phyloP scores from a whole-genome alignment of 805 yeast genomes.

The Candida suzukii region DNA sequence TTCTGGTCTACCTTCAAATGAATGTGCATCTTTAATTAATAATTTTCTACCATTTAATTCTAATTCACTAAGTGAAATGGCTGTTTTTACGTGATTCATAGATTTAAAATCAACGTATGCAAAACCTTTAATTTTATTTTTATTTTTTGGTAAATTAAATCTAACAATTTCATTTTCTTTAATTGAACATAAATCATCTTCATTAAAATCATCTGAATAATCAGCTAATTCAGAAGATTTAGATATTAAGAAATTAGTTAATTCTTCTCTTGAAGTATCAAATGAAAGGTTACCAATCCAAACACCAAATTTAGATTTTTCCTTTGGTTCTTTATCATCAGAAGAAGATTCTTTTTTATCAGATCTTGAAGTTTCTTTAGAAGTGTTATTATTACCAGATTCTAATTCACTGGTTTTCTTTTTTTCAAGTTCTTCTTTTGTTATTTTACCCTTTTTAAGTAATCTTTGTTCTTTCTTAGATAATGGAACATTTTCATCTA shows the following conservation, averaged over 20 bases:
- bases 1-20: conserved; percentile 84
- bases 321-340: conserved; percentile 8
- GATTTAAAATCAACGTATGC: conserved; percentile 81
- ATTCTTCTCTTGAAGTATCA: conserved; percentile 72
- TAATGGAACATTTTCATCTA: conserved; percentile 59
- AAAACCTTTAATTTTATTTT: conserved; percentile 72
- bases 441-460: conserved; percentile 67
- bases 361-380: conserved; percentile 8
- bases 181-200: conserved; percentile 29
- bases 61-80: conserved; percentile 62
- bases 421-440: conserved; percentile 46
- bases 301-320: conserved; percentile 59
- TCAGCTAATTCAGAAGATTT: conserved; percentile 41
- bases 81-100: conserved; percentile 51
- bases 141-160: conserved; percentile 70
- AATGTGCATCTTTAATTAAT: conserved; percentile 72
- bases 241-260: conserved; percentile 53
- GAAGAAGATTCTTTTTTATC: too few relatives aligned
- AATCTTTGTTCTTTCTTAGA: conserved; percentile 89
- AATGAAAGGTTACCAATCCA: conserved; percentile 94
- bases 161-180: conserved; percentile 59
- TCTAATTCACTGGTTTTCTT: conserved; percentile 16
- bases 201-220: conserved; percentile 12
- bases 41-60: conserved; percentile 78
- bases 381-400: conserved; percentile 1